phyloP scores from a whole-genome alignment of 352 stramenopile genomes.

The Globisporangium polare region DNA sequence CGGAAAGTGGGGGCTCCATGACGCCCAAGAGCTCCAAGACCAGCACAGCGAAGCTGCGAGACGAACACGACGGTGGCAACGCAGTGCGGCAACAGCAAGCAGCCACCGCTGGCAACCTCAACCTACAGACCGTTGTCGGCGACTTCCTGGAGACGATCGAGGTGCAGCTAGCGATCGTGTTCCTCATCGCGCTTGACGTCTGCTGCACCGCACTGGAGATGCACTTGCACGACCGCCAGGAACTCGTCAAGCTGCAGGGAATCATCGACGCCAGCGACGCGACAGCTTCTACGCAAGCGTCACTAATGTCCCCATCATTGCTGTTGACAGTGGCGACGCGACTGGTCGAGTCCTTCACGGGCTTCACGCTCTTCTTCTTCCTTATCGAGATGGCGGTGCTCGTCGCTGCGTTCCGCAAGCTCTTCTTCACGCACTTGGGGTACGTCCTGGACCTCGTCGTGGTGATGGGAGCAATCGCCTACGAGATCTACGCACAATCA shows the following conservation, averaged over 20 bases:
- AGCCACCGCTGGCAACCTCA: background rate
- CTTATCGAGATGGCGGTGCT: conserved; percentile 49
- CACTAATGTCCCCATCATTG: background rate
- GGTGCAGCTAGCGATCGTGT: conserved; percentile 40
- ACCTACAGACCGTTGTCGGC: conserved; percentile 15
- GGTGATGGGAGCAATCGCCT: conserved; percentile 22
- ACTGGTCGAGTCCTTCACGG: conserved; percentile 46
- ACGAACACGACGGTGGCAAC: background rate
- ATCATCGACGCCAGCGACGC: background rate
- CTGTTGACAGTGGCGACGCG: conserved; percentile 18
- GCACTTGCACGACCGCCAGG: conserved; percentile 29
- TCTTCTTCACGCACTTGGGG: conserved; percentile 57
- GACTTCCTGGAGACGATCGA: conserved; percentile 53
- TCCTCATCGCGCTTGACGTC: conserved; percentile 52
- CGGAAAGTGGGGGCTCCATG: background rate
- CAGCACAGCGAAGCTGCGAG: background rate
- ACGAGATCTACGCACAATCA: conserved; percentile 49
- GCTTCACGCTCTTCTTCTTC: conserved; percentile 63
- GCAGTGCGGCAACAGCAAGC: background rate
- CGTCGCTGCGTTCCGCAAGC: conserved; percentile 30
- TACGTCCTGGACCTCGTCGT: conserved; percentile 49
- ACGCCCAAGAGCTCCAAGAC: background rate
- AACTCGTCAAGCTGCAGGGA: conserved; percentile 18
- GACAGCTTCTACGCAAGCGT: background rate
- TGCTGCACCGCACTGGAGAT: conserved; percentile 31